A percentile compares a stretch with the other conserved stretches of the same genome.
These are phyloP conservation scores for Dothideomycetes sp. DNA, from an alignment of 2,329 filamentous ascomycete genomes.

Conservation along the genomic window DNA sequence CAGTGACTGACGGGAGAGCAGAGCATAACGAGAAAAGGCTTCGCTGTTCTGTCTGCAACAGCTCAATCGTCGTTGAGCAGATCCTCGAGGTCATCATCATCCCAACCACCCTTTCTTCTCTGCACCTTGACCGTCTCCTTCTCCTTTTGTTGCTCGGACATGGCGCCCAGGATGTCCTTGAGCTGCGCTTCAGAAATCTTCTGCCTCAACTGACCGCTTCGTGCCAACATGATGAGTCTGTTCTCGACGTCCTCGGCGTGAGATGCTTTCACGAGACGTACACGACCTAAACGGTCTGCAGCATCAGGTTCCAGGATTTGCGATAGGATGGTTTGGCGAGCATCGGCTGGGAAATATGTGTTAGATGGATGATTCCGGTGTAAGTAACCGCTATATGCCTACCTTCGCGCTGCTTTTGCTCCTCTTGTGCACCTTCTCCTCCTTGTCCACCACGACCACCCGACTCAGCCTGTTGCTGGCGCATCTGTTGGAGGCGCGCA, in stretches of 20 bases:
- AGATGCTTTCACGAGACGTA: slow-evolving; percentile 88
- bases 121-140: slow-evolving; percentile 77
- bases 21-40: no score
- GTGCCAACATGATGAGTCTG: slow-evolving; percentile 81
- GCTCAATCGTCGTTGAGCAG: slow-evolving; percentile 44
- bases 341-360: slow-evolving; percentile 47
- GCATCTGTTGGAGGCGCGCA: slow-evolving; percentile 87
- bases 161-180: slow-evolving; percentile 78
- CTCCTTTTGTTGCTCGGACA: slow-evolving; percentile 65
- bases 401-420: slow-evolving; percentile 48
- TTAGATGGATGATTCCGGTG: neutral
- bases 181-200: slow-evolving; percentile 91
- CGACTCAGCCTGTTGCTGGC: slow-evolving; percentile 52
- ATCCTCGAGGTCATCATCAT: slow-evolving; percentile 72
- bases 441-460: slow-evolving; percentile 40
- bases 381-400: neutral
- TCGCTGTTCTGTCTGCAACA: no score
- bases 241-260: slow-evolving; percentile 88
- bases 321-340: slow-evolving; percentile 65
- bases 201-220: slow-evolving; percentile 71
- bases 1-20: no score
- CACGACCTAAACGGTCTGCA: slow-evolving; percentile 83
- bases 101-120: slow-evolving; percentile 73
- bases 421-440: slow-evolving; percentile 43
- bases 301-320: slow-evolving; percentile 95